phyloP scores from a whole-genome alignment of 495 filamentous ascomycete genomes.

The Aspergillus sclerotiicarbonarius region DNA sequence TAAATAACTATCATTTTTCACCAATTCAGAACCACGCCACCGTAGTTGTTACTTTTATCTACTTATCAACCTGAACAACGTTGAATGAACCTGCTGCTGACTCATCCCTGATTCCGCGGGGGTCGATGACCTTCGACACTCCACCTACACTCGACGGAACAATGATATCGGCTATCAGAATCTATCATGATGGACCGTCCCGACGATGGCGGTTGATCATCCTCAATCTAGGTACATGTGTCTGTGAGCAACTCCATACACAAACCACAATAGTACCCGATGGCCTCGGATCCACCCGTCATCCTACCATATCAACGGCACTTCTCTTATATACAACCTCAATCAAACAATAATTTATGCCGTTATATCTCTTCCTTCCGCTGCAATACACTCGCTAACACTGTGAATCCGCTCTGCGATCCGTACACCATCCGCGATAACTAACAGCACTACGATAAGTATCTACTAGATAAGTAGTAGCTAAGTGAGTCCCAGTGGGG shows the following conservation, averaged over 20 bases:
- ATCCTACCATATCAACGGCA: background rate
- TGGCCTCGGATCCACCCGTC: background rate
- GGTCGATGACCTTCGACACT: conserved; percentile 36
- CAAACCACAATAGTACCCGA: too few species aligned
- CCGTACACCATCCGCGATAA: background rate
- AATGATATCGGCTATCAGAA: too few species aligned
- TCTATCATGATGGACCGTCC: background rate
- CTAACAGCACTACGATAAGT: background rate
- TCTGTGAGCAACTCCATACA: too few species aligned
- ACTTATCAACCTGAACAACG: background rate
- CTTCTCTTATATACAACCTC: background rate
- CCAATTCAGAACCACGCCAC: background rate
- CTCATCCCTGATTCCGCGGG: conserved; percentile 35
- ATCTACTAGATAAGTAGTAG: too few species aligned
- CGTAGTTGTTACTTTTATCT: background rate
- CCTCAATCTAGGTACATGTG: too few species aligned
- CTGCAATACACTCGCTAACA: too few species aligned
- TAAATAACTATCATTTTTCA: background rate
- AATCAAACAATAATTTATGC: too few species aligned
- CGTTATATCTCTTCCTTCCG: too few species aligned
- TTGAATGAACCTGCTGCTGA: too few species aligned
- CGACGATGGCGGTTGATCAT: background rate
- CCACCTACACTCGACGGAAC: background rate
- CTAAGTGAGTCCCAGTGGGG: too few species aligned
- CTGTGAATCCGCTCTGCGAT: too few species aligned